These are phyloP conservation scores for Aegilops umbellulata DNA, from an alignment of 176 grass and related monocot genomes.

Conservation along the genomic window DNA sequence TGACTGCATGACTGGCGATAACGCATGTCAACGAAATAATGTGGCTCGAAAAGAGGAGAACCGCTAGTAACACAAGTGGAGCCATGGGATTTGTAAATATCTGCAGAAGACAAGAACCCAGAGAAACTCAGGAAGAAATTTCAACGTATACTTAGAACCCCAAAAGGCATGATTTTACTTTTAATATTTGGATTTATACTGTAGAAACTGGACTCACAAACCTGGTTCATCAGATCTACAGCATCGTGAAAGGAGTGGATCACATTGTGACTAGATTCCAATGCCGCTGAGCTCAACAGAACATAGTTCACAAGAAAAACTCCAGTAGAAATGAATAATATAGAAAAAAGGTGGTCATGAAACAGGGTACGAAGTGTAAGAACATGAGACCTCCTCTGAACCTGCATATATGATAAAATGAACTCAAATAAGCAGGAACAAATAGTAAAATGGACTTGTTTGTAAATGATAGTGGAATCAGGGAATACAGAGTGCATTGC, in stretches of 20 bases:
- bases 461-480: neutral
- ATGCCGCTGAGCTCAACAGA: constrained; percentile 68
- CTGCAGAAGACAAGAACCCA: constrained; percentile 40
- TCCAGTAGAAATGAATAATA: constrained; percentile 78
- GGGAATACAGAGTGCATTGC: neutral
- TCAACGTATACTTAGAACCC: neutral
- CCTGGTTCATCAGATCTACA: constrained; percentile 72
- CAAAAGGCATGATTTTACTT: neutral
- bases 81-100: constrained; percentile 60
- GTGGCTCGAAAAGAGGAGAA: constrained; percentile 84
- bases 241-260: constrained; percentile 55
- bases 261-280: constrained; percentile 46
- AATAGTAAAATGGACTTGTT: neutral
- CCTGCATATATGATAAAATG: constrained; percentile 45
- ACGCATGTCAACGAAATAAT: constrained; percentile 59
- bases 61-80: constrained; percentile 60
- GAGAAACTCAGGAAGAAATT: neutral
- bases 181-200: neutral
- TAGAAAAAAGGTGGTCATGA: constrained; percentile 80
- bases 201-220: constrained; percentile 5
- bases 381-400: constrained; percentile 38
- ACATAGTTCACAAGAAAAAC: constrained; percentile 85
- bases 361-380: constrained; percentile 49
- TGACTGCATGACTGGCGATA: constrained; percentile 48
- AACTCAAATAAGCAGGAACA: neutral